Evolutionary conservation across 495 filamentous ascomycete genomes (phyloP).

Genomic region (Daldinia childiae): DNA sequence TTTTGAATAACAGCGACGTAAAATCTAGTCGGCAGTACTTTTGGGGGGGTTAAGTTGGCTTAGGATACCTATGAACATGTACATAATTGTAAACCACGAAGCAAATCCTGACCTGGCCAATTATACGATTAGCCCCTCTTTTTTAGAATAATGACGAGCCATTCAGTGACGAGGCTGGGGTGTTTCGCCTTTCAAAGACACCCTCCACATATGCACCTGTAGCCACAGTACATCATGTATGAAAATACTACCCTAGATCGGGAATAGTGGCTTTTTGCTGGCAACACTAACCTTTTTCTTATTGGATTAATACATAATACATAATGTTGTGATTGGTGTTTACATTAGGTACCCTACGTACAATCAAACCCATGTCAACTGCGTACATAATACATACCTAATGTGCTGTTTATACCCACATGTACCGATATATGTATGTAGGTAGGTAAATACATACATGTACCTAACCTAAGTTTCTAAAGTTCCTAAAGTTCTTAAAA

Average conservation of each 20-base stretch:
- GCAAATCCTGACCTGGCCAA: too few relatives aligned
- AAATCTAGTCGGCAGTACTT: constrained; percentile 20
- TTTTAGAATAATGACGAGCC: neutral
- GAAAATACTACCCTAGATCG: neutral
- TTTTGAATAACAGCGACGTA: constrained; percentile 53
- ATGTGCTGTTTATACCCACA: too few relatives aligned
- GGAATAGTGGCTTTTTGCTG: neutral
- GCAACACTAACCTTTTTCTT: neutral
- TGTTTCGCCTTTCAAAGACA: neutral
- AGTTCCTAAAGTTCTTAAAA: too few relatives aligned
- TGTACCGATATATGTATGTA: too few relatives aligned
- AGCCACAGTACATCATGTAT: neutral
- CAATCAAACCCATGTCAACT: too few relatives aligned
- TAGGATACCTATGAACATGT: neutral
- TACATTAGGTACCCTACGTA: too few relatives aligned
- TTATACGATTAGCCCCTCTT: too few relatives aligned
- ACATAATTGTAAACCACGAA: too few relatives aligned
- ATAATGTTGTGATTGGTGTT: neutral
- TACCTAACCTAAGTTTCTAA: too few relatives aligned
- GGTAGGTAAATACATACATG: too few relatives aligned
- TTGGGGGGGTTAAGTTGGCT: constrained; percentile 4
- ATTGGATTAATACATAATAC: neutral
- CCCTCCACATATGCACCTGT: neutral
- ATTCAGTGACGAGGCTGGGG: constrained; percentile 1
- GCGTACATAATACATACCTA: too few relatives aligned